Percentiles rank a stretch among this genome's conserved stretches.
Evolutionary conservation across 306 rosid species (phyloP).

Genomic region (Vigna nakashimae): DNA sequence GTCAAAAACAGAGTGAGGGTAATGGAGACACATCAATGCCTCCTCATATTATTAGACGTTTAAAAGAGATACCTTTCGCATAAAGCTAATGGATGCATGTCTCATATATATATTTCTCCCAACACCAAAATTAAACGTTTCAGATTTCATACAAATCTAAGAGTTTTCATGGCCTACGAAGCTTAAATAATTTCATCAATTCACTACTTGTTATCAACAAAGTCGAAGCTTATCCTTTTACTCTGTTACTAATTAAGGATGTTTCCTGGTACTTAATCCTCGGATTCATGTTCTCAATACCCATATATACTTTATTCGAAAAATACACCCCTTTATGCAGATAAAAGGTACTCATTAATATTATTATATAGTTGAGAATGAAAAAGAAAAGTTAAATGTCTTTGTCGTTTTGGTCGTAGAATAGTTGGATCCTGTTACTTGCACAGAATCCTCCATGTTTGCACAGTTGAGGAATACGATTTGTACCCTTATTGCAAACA

Average conservation of each 20-base stretch:
- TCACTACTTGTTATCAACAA: not conserved
- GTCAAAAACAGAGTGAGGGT: constrained; percentile 7
- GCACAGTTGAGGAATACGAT: constrained; percentile 33
- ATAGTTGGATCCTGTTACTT: constrained; percentile 40
- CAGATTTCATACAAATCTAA: not conserved
- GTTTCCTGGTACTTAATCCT: not conserved
- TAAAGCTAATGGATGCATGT: constrained; percentile 5
- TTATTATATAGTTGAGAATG: not conserved
- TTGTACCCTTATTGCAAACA: constrained; percentile 26
- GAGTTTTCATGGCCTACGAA: no score
- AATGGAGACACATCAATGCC: constrained; percentile 14
- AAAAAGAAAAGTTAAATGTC: not conserved
- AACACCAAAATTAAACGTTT: constrained; percentile 2
- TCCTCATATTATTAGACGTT: constrained; percentile 23
- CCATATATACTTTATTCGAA: no score
- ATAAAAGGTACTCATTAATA: not conserved
- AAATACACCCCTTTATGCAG: not conserved
- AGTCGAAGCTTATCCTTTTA: constrained; percentile 2
- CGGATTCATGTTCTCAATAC: no score
- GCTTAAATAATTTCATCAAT: not conserved
- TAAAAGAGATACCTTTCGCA: constrained; percentile 23
- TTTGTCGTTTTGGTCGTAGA: constrained; percentile 13
- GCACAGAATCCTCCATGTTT: constrained; percentile 24
- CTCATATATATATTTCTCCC: not conserved
- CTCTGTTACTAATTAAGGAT: not conserved